These are phyloP conservation scores for Sarocladium oryzae DNA, from an alignment of 2,329 filamentous ascomycete species.

Conservation along the genomic window DNA sequence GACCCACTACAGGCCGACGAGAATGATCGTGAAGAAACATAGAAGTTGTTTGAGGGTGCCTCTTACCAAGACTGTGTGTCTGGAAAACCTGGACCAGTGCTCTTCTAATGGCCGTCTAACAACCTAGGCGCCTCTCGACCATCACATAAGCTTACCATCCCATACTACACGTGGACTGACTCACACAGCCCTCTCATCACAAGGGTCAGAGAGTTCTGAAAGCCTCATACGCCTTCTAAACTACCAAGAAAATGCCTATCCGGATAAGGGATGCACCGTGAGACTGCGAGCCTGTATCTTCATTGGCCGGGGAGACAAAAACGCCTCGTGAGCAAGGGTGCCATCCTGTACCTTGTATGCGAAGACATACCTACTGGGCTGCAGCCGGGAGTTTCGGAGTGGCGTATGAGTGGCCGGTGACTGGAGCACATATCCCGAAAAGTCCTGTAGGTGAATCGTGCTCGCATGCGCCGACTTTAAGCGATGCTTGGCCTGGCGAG, in stretches of 20 bases:
- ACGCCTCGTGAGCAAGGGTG: not conserved
- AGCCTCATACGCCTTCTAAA: too few relatives aligned
- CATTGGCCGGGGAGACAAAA: not conserved
- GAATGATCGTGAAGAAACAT: too few relatives aligned
- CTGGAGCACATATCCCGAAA: too few relatives aligned
- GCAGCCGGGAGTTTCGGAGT: not conserved
- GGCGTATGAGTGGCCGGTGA: not conserved
- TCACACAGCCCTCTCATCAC: not conserved
- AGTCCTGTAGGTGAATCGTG: not conserved
- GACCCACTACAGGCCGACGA: too few relatives aligned
- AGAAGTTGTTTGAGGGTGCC: too few relatives aligned
- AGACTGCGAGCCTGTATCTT: not conserved
- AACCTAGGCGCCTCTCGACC: too few relatives aligned
- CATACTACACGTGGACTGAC: not conserved
- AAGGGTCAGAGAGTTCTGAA: not conserved
- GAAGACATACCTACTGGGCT: not conserved
- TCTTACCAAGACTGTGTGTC: too few relatives aligned
- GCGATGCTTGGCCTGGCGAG: not conserved
- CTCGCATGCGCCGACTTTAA: not conserved
- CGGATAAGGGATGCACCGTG: not conserved
- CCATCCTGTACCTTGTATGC: not conserved
- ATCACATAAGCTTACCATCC: conserved; percentile 3
- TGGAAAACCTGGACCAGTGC: too few relatives aligned
- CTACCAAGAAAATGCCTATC: not conserved
- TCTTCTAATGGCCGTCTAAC: too few relatives aligned